Base-by-base conservation (phyloP, 345 rosid species). In the Populus deltoides region DNA sequence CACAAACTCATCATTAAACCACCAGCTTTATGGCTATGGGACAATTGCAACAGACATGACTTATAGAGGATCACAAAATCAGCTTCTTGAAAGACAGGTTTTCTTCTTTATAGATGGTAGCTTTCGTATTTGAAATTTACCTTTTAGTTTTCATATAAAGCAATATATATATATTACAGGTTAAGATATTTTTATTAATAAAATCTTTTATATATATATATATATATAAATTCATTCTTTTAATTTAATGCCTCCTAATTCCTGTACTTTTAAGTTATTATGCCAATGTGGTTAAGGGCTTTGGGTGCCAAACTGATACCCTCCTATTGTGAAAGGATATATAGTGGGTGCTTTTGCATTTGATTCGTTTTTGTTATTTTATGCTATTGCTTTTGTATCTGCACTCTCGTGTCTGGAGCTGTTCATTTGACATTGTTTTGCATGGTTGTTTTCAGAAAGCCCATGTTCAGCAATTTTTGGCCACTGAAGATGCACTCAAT, bases 41-140 rank as follows among this genome's bases (percentile, higher is more conserved):
- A 90, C 83, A 84, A 83, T 89, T 70, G 94, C 92, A 77, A 74
- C 81, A 78, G 95, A 90, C 70, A 73, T 82, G 68, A 83, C 92
- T 80, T 91, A 93, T 68, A 88, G 86, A 83, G 97, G 97, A 88
- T 85, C 92, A 75, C 92, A 92, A 75, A 91, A 92, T 80, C 97
- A 93, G 82, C 97, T 93, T 81, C 97, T 93, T 79, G 94, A 93
- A 87, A 90, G 98, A 91, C 98, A 94, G 90, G 94, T 93, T 68
- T 73, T 49, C 66, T 76, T 82, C 70, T 78, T 76, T 73, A 69
- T 78, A 45, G 71, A 65, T 63, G 5, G n/a, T 62, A 59, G 70
- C 51, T 74, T 47, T 53, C 62, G 47, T 68, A 36, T 55, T 38
- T 71, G 41, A 72, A 73, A 16, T 75, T 5, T 68, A 9, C 68